Base-by-base conservation (phyloP, 2,329 filamentous ascomycete species). In the Knufia petricola region DNA sequence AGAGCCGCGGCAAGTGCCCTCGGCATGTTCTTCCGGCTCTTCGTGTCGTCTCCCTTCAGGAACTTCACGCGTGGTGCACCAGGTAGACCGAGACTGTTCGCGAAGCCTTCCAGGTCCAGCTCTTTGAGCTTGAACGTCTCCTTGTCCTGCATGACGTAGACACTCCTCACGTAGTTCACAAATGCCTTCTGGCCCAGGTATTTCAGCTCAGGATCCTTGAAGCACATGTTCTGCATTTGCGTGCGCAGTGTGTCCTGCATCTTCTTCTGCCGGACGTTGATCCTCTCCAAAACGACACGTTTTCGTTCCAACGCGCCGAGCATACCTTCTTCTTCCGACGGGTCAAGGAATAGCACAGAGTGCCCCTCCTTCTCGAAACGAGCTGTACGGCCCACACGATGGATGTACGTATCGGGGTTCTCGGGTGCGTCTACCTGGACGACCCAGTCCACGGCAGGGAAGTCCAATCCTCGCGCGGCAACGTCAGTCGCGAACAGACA, bases 361-460 rank as follows among this genome's bases (percentile, higher is more conserved):
- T 84, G 81, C 6, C 92, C 92, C 46, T 87, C 80, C 55, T 85
- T 84, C 60, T 95, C 84, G 64, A 94, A 96, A 19, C 90, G 79
- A n/a, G 92, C 92, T 15, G 92, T 96, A 24, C 92, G 80, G 1
- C 92, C 92, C 3, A 95, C 90, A 51, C 92, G 81, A 67, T 98
- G 92, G 58, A 98, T 96, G 61, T 98, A 98, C 0, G 92, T 98
- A 61, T 96, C 92, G 3, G 86, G 85, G 64, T 98, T 90, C 65
- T 98, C 92, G 0, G 92, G 92, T 57, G 87, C 94, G 64, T 98
- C 92, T n/a, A 87, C 77, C 63, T 98, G 92, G n/a, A 98, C 87
- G 3, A 98, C 92, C 85, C 92, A 98, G 64, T 98, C 92, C 0
- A 98, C 92, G 2, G 88, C 84, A 0, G 92, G 92, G 62, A 98